These are phyloP conservation scores for Lizonia empirigonia DNA, from an alignment of 2,329 filamentous ascomycete genomes.

Conservation along the genomic window DNA sequence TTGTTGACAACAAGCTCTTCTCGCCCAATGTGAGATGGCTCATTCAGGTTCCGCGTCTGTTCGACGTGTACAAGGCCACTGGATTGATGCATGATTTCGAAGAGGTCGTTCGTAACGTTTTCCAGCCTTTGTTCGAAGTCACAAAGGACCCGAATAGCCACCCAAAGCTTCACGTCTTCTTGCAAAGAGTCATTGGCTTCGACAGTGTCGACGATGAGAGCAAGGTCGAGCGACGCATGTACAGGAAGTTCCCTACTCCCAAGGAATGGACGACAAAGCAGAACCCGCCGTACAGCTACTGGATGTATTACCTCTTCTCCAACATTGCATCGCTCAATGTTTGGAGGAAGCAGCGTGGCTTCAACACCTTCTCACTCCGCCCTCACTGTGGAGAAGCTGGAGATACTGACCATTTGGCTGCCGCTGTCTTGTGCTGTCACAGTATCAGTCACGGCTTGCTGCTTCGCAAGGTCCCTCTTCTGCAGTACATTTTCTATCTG, in stretches of 20 bases:
- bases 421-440: slow-evolving; percentile 88
- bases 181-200: slow-evolving; percentile 94
- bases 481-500: slow-evolving; percentile 97
- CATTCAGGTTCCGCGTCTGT: slow-evolving; percentile 91
- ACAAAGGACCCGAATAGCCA: slow-evolving; percentile 85
- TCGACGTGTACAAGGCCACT: slow-evolving; percentile 92
- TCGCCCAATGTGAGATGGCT: slow-evolving; percentile 98
- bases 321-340: slow-evolving; percentile 92
- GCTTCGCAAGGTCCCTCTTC: slow-evolving; percentile 87
- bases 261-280: slow-evolving; percentile 88
- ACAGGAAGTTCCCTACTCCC: slow-evolving; percentile 91
- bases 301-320: slow-evolving; percentile 96
- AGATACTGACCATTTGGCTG: slow-evolving; percentile 93
- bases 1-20: slow-evolving; percentile 96
- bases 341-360: slow-evolving; percentile 87
- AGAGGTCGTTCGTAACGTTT: slow-evolving; percentile 87
- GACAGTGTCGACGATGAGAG: slow-evolving; percentile 98
- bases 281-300: slow-evolving; percentile 98
- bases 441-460: slow-evolving; percentile 96
- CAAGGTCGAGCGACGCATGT: slow-evolving; percentile 92
- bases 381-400: slow-evolving; percentile 97
- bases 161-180: slow-evolving; percentile 90
- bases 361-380: slow-evolving; percentile 92
- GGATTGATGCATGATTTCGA: slow-evolving; percentile 88
- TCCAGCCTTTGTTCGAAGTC: slow-evolving; percentile 92